A percentile compares a stretch with the other conserved stretches of the same genome.
Conservation (phyloP, 805 yeast species). For the Suhomyces xylopsoci region DNA sequence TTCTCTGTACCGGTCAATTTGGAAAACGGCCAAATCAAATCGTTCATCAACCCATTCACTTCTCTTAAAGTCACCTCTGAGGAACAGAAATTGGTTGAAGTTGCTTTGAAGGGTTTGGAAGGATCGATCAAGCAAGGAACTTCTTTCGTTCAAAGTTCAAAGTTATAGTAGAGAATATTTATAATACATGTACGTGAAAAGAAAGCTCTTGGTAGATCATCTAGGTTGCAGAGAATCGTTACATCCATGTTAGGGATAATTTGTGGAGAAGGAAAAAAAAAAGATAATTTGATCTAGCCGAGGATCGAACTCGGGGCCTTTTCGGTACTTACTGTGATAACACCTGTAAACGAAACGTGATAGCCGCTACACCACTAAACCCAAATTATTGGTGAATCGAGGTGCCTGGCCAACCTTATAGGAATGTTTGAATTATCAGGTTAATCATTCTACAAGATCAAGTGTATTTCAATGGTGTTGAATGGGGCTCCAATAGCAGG, state of each 20-base stretch:
- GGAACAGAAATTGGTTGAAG: constrained; percentile 33
- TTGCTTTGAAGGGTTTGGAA: constrained; percentile 39
- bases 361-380: constrained; percentile 40
- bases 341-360: constrained; percentile 38
- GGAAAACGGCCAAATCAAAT: constrained; percentile 33
- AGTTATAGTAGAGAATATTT: constrained; percentile 22
- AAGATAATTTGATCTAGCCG: constrained; percentile 23
- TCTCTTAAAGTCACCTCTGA: constrained; percentile 25
- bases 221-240: too few species aligned
- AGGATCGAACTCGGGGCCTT: constrained; percentile 42
- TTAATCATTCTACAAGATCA: too few species aligned
- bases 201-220: too few species aligned
- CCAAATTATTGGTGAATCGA: constrained; percentile 3
- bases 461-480: too few species aligned
- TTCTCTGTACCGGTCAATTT: constrained; percentile 49
- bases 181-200: neutral
- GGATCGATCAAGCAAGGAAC: constrained; percentile 41
- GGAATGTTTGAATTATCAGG: too few species aligned
- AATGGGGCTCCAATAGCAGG: too few species aligned
- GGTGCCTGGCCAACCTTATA: neutral
- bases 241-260: too few species aligned
- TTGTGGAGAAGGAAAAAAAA: constrained; percentile 3
- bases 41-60: constrained; percentile 35
- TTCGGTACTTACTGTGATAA: constrained; percentile 28
- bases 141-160: constrained; percentile 36